Base-by-base conservation (phyloP, 2,329 filamentous ascomycete species). In the Endocalyx cinctus region DNA sequence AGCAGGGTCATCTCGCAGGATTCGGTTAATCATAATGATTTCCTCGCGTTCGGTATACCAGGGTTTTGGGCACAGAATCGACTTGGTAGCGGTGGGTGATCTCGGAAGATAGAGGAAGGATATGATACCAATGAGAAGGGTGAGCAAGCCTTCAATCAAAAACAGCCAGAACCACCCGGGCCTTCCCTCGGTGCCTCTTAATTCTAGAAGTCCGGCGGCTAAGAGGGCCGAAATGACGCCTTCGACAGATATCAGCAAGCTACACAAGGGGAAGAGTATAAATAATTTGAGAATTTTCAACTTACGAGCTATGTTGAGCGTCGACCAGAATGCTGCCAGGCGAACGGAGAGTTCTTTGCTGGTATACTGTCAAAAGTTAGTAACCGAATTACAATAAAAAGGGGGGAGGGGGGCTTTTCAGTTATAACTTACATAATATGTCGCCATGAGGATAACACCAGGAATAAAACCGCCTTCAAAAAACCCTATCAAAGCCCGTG, bases 31-130 rank as follows among this genome's bases (percentile, higher is more conserved):
- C 71, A 85, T 77, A 48, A 85, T 84, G 36, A 76, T 72, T 47
- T 85, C 81, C 50, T 86, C 77, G 2, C 66, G 66, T 49, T 83
- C 80, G 3, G 63, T 74, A 54, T 82, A 83, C 80, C 80, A 82
- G 5, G 81, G 51, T 26, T 76, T 77, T 3, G 76, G 72, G 28
- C 74, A 77, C 41, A 86, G 70, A 27, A 67, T 57, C 14, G 72
- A 70, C 8, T 69, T 74, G 4, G 84, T 87, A 31, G 78, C 69
- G 0, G 78, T 81, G 0, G 84, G 82, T 0, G 79, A 83, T 17
- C 67, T 58, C 0, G 78, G 77, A 35, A 83, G 71, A 52, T 79
- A 81, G 29, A 78, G 62, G 36, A 69, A 74, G 1, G 75, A 75
- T 76, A 35, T 82, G 1, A 79, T 31, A 3, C 77, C 76, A 16